A percentile compares a stretch with the other conserved stretches of the same genome.
phyloP scores from a whole-genome alignment of 2,329 filamentous ascomycete genomes.

The Botrytis cinerea region DNA sequence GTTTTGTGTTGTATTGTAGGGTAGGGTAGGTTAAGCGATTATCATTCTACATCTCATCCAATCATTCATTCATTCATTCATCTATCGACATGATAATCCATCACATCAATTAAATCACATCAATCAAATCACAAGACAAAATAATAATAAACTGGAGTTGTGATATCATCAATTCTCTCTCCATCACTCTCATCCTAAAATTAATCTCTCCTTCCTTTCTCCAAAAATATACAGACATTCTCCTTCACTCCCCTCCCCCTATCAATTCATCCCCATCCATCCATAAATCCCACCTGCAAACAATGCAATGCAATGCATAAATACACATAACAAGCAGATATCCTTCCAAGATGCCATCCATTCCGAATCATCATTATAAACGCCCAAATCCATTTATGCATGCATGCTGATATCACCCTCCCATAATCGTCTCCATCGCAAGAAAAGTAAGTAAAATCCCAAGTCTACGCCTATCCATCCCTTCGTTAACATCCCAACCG shows the following conservation, averaged over 20 bases:
- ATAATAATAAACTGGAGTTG: not conserved
- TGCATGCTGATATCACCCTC: not conserved
- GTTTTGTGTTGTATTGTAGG: too few species aligned
- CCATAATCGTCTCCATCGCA: not conserved
- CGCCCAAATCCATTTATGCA: conserved; percentile 1
- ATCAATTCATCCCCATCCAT: not conserved
- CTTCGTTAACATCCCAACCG: not conserved
- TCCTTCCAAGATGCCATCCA: not conserved
- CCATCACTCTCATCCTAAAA: not conserved
- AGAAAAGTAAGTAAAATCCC: not conserved
- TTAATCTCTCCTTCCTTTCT: not conserved
- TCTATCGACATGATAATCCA: too few species aligned
- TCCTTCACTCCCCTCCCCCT: not conserved
- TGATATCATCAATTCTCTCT: not conserved
- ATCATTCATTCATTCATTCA: too few species aligned
- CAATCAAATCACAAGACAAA: not conserved
- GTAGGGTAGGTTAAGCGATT: too few species aligned
- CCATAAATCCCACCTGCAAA: not conserved
- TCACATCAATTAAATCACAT: not conserved
- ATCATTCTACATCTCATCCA: too few species aligned
- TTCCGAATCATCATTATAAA: not conserved
- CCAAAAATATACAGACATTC: not conserved
- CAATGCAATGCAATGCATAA: not conserved
- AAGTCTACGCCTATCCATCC: conserved; percentile 5
- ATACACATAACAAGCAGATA: not conserved